A percentile compares a stretch with the other conserved stretches of the same genome.
Evolutionary conservation across 2,329 filamentous ascomycete genomes (phyloP).

Genomic region (Monilinia laxa): DNA sequence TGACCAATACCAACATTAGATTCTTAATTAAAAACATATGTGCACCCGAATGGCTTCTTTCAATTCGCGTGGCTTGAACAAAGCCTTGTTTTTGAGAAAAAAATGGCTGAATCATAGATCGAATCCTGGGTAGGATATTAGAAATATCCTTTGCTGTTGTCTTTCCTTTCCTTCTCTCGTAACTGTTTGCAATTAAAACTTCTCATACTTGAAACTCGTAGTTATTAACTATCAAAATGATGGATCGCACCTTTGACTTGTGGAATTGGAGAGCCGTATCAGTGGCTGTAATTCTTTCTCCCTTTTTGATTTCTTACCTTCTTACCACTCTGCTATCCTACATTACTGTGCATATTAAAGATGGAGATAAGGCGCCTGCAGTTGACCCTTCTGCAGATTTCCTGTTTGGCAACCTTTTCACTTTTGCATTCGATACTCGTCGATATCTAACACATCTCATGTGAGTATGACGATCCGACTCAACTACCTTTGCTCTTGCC

Average conservation of each 20-base stretch:
- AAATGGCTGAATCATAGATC: not conserved
- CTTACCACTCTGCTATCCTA: slow-evolving; percentile 23
- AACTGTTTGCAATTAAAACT: not conserved
- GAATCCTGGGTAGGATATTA: not conserved
- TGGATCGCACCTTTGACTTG: not conserved
- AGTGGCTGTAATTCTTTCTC: slow-evolving; percentile 2
- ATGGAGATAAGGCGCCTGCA: slow-evolving; percentile 25
- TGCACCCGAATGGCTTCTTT: not conserved
- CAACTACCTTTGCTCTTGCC: not conserved
- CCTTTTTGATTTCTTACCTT: slow-evolving; percentile 20
- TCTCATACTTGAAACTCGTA: too few relatives aligned
- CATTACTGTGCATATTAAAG: slow-evolving; percentile 16
- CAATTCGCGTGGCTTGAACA: too few relatives aligned
- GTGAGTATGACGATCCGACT: slow-evolving; percentile 4
- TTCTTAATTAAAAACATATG: not conserved
- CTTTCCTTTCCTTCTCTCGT: not conserved
- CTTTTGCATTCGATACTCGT: slow-evolving; percentile 29
- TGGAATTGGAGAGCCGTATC: slow-evolving; percentile 23
- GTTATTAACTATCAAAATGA: not conserved
- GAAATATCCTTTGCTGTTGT: not conserved
- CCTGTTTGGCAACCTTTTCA: slow-evolving; percentile 29
- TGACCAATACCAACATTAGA: not conserved
- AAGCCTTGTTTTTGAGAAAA: too few relatives aligned
- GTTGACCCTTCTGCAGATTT: slow-evolving; percentile 30
- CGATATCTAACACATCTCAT: slow-evolving; percentile 25